Base-by-base conservation (phyloP, 2,329 filamentous ascomycete species). In the Capronia coronata region DNA sequence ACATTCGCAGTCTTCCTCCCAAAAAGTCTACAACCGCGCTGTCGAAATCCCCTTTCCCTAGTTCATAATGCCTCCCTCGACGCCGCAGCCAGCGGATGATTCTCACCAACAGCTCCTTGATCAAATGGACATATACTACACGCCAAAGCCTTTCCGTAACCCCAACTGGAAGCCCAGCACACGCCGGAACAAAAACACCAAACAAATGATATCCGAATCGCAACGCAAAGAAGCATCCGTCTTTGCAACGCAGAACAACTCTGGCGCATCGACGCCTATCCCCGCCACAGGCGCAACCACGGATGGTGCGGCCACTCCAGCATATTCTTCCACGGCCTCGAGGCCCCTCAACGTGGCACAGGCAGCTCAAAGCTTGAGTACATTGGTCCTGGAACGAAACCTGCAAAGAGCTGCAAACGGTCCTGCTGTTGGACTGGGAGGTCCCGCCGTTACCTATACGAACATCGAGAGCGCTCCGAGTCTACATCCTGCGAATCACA, bases 111-210 rank as follows among this genome's bases (percentile, higher is more conserved):
- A 81, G 60, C 84, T 97, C 54, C 83, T 98, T 60, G 88, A 96
- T 69, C 75, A 86, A 66, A 86, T 97, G 64, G 93, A 98, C 74
- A 88, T 96, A 63, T 84, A 93, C 67, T 80, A 82, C 52, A 80
- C 87, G 64, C 82, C 82, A 62, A 94, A 94, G 71, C 85, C 82
- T 63, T 98, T 96, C 75, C 90, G 91, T 68, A 95, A 89, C 65
- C 75, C 85, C 2, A 73, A 81, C 66, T 98, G 93, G 93, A 89
- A 87, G 64, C 88, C 93, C 13, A 88, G 91, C 59, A 85, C 90
- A 68, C 89, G 93, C 44, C 87, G 93, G 69, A 98, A 98, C 79
- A 98, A 98, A 75, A 97, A 95, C 69, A 84, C 97, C 70, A 97
- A 97, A 70, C 87, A 94, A 62, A 93, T 98, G 55, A 77, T 98